Conservation (phyloP, 768 basidiomycete genomes). For the Boletus bicolor region DNA sequence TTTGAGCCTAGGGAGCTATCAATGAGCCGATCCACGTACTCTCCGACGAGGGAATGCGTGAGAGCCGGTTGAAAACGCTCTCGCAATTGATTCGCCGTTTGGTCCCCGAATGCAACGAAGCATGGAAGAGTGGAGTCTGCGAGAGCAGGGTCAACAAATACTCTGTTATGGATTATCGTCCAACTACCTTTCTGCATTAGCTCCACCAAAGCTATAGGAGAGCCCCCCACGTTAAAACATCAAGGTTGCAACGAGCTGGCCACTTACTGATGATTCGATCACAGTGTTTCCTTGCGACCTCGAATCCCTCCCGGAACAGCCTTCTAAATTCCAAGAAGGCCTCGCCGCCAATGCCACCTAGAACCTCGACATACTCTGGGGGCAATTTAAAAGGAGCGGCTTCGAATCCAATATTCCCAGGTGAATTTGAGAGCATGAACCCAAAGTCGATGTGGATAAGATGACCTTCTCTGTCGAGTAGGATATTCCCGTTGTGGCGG, state of each 20-base stretch:
- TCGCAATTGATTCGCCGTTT: conserved; percentile 82
- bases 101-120: conserved; percentile 86
- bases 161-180: conserved; percentile 8
- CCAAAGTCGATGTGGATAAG: conserved; percentile 98
- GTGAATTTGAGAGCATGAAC: conserved; percentile 95
- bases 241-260: neutral
- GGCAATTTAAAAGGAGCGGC: conserved; percentile 99
- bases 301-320: conserved; percentile 91
- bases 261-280: conserved; percentile 88
- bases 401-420: conserved; percentile 97
- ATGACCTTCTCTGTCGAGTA: conserved; percentile 92
- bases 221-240: conserved; percentile 1
- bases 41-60: conserved; percentile 79
- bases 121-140: conserved; percentile 87
- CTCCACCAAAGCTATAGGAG: conserved; percentile 74
- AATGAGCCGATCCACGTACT: conserved; percentile 87
- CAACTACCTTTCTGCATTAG: conserved; percentile 90
- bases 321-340: conserved; percentile 81
- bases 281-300: conserved; percentile 91
- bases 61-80: conserved; percentile 93
- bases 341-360: conserved; percentile 78
- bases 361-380: conserved; percentile 91
- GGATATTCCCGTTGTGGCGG: conserved; percentile 97
- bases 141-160: neutral
- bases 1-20: conserved; percentile 87